These are phyloP conservation scores for Trichoderma citrinoviride DNA, from an alignment of 2,329 filamentous ascomycete genomes.

Conservation along the genomic window DNA sequence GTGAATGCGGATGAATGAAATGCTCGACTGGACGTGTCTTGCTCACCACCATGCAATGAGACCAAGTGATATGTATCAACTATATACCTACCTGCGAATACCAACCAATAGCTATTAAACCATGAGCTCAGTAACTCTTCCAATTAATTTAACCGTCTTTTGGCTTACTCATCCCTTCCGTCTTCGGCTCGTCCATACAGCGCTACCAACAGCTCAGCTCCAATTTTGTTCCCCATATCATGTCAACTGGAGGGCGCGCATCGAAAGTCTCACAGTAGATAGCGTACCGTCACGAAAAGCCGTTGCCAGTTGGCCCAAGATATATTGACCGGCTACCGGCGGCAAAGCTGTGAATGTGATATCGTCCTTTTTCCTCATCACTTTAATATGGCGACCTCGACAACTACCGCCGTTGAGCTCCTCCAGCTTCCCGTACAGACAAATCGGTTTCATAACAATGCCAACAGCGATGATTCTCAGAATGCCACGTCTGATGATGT, in stretches of 20 bases:
- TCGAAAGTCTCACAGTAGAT: neutral
- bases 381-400: neutral
- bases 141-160: too few species aligned
- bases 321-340: neutral
- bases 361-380: neutral
- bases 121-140: too few species aligned
- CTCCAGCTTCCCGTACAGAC: neutral
- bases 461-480: neutral
- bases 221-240: conserved; percentile 2
- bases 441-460: conserved; percentile 1
- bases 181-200: neutral
- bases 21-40: neutral
- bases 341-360: neutral
- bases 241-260: conserved; percentile 14
- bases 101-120: neutral
- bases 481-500: conserved; percentile 5
- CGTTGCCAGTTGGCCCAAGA: neutral
- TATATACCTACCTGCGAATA: neutral
- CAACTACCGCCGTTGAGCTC: conserved; percentile 16
- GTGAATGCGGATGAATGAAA: neutral
- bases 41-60: neutral
- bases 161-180: neutral
- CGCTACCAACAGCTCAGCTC: neutral
- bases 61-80: neutral
- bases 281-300: neutral